Base-by-base conservation (phyloP, 129 eudicot genomes). In the Flaveria ramosissima region DNA sequence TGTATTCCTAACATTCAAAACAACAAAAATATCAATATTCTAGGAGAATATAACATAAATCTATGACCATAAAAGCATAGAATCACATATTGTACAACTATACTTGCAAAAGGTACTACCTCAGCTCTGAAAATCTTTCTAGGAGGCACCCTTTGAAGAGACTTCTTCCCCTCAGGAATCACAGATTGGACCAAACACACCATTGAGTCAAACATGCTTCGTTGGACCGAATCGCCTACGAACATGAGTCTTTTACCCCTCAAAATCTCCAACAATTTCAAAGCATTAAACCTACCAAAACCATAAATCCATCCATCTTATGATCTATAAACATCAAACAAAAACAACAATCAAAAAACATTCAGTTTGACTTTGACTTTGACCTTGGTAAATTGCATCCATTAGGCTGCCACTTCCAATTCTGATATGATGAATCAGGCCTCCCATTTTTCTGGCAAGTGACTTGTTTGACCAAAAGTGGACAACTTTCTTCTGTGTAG, bases 131-230 rank as follows among this genome's bases (percentile, higher is more conserved):
- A 95, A 73, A 95, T 82, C 82, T 95, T 95, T 68, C 96, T 79
- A 0, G 99, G 97, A 82, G 97, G 96, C 3, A 91, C 75, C 66
- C 73, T 88, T 51, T 77, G 67, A 5, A 91, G 92, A 48, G 96
- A 85, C 68, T 83, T 87, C 78, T 83, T 83, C 24, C 86, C 94
- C 45, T 91, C 89, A 3, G 86, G 88, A 69, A 95, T 74, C 39
- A 73, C 92, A 76, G 96, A 89, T 55, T 95, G 99, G 7, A 95
- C 86, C 81, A 91, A 67, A 81, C 99, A 95, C 20, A 95, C 96
- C 97, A 95, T 89, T 20, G 99, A 95, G 79, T 95, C 99, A 68
- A 95, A 95, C 96, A 86, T 90, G 77, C 97, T 84, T 80, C 99
- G 85, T 71, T 95, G 99, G 21, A 95, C 85, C 2, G 97, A 95